Evolutionary conservation across 1,139 yeast species (phyloP).

Genomic region (Suhomyces coccinellae): DNA sequence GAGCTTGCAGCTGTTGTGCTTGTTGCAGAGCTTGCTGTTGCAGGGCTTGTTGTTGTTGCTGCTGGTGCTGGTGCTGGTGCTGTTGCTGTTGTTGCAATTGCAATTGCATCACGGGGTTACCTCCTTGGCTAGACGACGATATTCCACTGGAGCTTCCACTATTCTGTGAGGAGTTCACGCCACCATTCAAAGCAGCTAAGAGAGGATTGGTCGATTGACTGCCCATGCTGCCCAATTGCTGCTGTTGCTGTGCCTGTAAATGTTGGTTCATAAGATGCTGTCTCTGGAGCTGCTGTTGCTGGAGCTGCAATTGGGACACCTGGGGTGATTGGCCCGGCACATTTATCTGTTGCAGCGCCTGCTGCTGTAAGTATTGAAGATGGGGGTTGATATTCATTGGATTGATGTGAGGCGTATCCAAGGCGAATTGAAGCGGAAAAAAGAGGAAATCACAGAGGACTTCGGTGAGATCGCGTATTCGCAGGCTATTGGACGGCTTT

Average conservation of each 20-base stretch:
- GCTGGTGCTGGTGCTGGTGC: slow-evolving; percentile 12
- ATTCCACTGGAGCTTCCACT: slow-evolving; percentile 6
- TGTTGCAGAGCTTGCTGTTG: slow-evolving; percentile 25
- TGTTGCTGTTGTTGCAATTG: slow-evolving; percentile 27
- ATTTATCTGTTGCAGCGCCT: slow-evolving; percentile 26
- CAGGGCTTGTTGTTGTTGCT: slow-evolving; percentile 15
- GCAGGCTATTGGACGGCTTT: not conserved
- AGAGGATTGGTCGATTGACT: slow-evolving; percentile 35
- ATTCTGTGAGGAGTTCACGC: slow-evolving; percentile 10
- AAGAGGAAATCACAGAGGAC: not conserved
- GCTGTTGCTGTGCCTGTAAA: slow-evolving; percentile 25
- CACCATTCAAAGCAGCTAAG: slow-evolving; percentile 40
- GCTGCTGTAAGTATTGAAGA: slow-evolving; percentile 45
- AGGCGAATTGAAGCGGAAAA: not conserved
- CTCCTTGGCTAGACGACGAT: slow-evolving; percentile 18
- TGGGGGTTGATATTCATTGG: slow-evolving; percentile 41
- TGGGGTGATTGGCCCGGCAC: slow-evolving; percentile 39
- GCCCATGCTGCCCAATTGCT: slow-evolving; percentile 23
- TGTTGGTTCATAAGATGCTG: slow-evolving; percentile 42
- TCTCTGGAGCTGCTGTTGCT: slow-evolving; percentile 43
- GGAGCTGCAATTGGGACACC: slow-evolving; percentile 38
- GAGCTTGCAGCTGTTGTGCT: slow-evolving; percentile 14
- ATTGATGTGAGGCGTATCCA: not conserved
- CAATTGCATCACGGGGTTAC: slow-evolving; percentile 35
- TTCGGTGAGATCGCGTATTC: not conserved